phyloP scores from a whole-genome alignment of 2,329 filamentous ascomycete genomes.

The Zymoseptoria ardabiliae region DNA sequence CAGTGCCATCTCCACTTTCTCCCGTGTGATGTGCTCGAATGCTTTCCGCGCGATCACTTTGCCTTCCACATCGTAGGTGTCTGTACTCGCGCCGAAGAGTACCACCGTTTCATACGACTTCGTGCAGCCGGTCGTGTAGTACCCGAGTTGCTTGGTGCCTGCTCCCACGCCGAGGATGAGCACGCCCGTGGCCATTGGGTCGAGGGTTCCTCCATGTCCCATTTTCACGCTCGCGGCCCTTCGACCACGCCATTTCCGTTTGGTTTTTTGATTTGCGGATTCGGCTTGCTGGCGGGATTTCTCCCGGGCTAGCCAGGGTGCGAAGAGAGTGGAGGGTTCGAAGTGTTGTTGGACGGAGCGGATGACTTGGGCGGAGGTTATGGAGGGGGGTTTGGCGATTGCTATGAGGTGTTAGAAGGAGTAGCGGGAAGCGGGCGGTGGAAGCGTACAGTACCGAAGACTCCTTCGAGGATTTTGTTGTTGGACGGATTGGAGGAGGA shows the following conservation, averaged over 20 bases:
- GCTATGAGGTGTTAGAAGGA: conserved; percentile 49
- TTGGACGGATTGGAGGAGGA: neutral
- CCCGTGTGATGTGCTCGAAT: conserved; percentile 74
- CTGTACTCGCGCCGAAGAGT: conserved; percentile 84
- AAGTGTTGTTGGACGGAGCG: conserved; percentile 81
- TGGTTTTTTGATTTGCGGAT: conserved; percentile 51
- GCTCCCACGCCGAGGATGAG: conserved; percentile 80
- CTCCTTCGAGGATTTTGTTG: conserved; percentile 45
- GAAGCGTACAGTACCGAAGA: conserved; percentile 47
- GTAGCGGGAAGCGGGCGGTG: conserved; percentile 7
- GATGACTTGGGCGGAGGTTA: conserved; percentile 84
- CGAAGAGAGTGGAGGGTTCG: conserved; percentile 72
- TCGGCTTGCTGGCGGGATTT: conserved; percentile 50
- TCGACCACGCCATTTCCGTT: conserved; percentile 39
- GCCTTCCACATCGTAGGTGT: conserved; percentile 82
- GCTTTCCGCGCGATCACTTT: conserved; percentile 69
- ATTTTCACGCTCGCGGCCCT: conserved; percentile 73
- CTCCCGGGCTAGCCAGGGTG: conserved; percentile 64
- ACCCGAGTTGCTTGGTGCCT: conserved; percentile 73
- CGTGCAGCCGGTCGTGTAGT: conserved; percentile 71
- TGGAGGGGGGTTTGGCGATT: conserved; percentile 83
- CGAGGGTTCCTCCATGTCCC: conserved; percentile 90
- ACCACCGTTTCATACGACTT: conserved; percentile 90
- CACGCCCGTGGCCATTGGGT: conserved; percentile 88
- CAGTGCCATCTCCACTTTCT: conserved; percentile 70